Base-by-base conservation (phyloP, 768 basidiomycete genomes). In the Serendipita indica region DNA sequence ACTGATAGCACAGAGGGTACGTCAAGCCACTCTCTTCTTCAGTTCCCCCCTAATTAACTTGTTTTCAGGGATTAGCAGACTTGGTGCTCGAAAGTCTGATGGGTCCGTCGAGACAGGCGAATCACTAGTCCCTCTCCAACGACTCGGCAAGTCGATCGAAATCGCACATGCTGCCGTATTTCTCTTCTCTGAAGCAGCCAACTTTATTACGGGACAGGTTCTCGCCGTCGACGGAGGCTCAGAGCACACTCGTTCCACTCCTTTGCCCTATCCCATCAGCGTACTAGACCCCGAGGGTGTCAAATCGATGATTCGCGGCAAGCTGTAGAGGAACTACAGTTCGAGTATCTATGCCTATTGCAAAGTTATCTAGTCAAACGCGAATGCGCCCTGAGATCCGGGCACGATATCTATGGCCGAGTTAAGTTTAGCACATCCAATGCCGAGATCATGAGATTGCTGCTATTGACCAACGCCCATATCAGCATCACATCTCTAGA, bases 181-280 rank as follows among this genome's bases (percentile, higher is more conserved):
- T 70, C 73, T 93, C 39, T 89, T 91, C 72, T 89, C 87, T 64
- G 78, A 80, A 54, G 87, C 85, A 3, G 87, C 86, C 12, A 71
- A 79, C 3, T 88, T 78, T 68, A 79, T 91, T 60, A 84, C 84
- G 1, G 88, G 88, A 2, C 83, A 85, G 64, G 70, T 85, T n/a
- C 68, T 89, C 33, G 75, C 77, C 27, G 82, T 87, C 25, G 85
- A 88, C 63, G 86, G 86, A 39, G 84, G 75, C 7, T 64, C 58
- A 34, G 79, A 82, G 66, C 79, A 83, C 64, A 43, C 32, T 54
- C 49, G 49, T 7, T 28, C 49, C 7, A 16, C 32, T 3, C 22
- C 49, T 7, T 27, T 54, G 30, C 49, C 49, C 7, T 54, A 54
- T 18, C 49, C 49, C 22, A 10, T 22, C 4, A 54, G 49, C 32